Evolutionary conservation across 306 rosid genomes (phyloP), one percentile per base, ranked within the genome.

Genomic region (Carpinus viminea): DNA sequence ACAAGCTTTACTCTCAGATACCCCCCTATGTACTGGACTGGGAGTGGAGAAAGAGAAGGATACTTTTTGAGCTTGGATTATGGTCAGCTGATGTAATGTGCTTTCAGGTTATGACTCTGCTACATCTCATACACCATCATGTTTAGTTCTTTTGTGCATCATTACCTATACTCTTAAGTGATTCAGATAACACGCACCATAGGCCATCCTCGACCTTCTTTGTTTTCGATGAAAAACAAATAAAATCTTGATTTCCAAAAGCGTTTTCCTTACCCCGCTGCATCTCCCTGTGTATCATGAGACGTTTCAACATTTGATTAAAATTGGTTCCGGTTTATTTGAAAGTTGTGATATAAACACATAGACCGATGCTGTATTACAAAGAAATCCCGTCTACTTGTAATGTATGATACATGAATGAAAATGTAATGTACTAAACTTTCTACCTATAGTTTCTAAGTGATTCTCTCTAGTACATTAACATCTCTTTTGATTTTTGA

Each of bases 1-100:
- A 41, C 64, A 80, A 85, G 74, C 98, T 95, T 54, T 95, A 92
- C 90, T 79, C 18, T 84, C 97, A 93, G 77, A 83, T 95, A 76
- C 99, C 97, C 41, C 72, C 1, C 47, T 36, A 88, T 74, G 83
- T 91, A 79, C 70, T 95, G 91, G 90, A 88, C 53, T 95, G 99
- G 98, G 87, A 86, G 38, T 84, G 99, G 93, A 91, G 97, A 83
- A 92, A 95, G 86, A 80, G 70, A 12, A 91, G 75, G 12, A 76
- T 95, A 76, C 8, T 85, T 60, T 88, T 88, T 80, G 99, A 95
- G 89, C 90, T 93, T 60, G 90, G 97, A 69, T 82, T 85, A 77
- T 95, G 99, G 98, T 90, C 98, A 53, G 84, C 98, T 15, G 98
- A 95, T 77, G 85, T 95, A 78, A 84, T 95, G 93, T 95, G 99